Conservation (phyloP, 1,284 basidiomycete genomes). For the Leccinum brunneo-olivaceum region DNA sequence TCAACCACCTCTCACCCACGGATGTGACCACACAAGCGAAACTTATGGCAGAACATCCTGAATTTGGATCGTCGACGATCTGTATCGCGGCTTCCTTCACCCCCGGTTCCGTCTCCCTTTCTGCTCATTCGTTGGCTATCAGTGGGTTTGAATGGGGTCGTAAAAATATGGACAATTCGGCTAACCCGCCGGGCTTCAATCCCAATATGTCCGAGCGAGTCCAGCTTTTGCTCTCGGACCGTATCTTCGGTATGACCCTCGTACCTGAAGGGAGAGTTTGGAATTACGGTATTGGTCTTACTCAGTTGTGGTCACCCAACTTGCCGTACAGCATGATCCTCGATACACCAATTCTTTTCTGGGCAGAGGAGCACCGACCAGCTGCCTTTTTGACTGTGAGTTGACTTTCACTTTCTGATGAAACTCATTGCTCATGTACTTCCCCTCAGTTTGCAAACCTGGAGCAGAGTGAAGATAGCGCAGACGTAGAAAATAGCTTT, state of each 20-base stretch:
- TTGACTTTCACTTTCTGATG: constrained; percentile 11
- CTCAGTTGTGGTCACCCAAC: constrained; percentile 84
- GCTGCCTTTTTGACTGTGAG: constrained; percentile 83
- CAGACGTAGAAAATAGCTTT: constrained; percentile 86
- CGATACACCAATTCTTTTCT: constrained; percentile 90
- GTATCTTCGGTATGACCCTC: constrained; percentile 85
- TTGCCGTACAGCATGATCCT: constrained; percentile 83
- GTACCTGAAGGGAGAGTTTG: constrained; percentile 88
- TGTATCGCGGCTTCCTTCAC: constrained; percentile 96
- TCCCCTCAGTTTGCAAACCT: constrained; percentile 68
- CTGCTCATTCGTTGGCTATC: constrained; percentile 85
- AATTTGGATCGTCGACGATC: constrained; percentile 92
- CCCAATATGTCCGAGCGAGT: constrained; percentile 97
- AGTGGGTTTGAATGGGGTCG: constrained; percentile 98
- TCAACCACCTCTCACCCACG: constrained; percentile 86
- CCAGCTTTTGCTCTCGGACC: constrained; percentile 90
- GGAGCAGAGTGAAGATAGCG: constrained; percentile 81
- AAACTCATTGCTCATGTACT: constrained; percentile 2
- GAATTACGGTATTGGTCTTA: constrained; percentile 91
- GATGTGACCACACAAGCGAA: constrained; percentile 97
- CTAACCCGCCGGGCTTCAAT: constrained; percentile 88
- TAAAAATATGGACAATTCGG: constrained; percentile 84
- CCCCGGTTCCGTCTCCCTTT: constrained; percentile 93
- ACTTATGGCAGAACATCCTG: constrained; percentile 92
- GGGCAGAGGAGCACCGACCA: constrained; percentile 92